phyloP scores from a whole-genome alignment of 768 basidiomycete genomes.

The Suillus placidus region DNA sequence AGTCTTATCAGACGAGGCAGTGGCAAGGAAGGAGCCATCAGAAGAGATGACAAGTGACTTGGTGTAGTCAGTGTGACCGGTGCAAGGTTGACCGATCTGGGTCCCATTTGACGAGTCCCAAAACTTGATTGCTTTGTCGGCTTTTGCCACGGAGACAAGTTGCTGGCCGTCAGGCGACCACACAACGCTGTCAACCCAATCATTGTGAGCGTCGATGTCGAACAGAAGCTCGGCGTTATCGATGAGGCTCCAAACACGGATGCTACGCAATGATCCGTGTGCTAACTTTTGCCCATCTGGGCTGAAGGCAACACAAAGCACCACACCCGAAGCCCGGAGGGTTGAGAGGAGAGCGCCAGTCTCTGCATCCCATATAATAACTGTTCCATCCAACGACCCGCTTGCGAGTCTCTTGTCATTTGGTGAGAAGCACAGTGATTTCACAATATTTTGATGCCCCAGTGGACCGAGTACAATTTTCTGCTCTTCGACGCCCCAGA shows the following conservation, averaged over 20 bases:
- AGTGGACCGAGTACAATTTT: constrained; percentile 27
- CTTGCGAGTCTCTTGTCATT: constrained; percentile 7
- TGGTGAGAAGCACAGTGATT: constrained; percentile 16
- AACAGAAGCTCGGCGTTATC: neutral
- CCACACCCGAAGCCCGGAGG: neutral
- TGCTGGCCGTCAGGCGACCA: neutral
- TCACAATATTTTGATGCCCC: constrained; percentile 27
- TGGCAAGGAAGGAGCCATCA: constrained; percentile 78
- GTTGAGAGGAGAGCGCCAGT: constrained; percentile 14
- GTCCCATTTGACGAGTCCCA: too few species aligned
- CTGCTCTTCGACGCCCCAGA: constrained; percentile 27
- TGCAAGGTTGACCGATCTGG: neutral
- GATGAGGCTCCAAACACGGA: neutral
- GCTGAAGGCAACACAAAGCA: constrained; percentile 3
- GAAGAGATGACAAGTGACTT: constrained; percentile 39
- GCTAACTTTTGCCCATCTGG: constrained; percentile 1
- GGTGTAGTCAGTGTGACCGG: neutral
- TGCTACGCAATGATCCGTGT: neutral
- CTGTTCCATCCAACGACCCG: neutral
- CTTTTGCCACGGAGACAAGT: neutral
- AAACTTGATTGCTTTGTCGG: too few species aligned
- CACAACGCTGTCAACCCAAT: neutral
- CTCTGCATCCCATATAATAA: constrained; percentile 2
- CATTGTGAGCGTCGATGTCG: neutral
- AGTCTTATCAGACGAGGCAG: constrained; percentile 85